These are phyloP conservation scores for Hyaloscypha hepaticicola DNA, from an alignment of 495 filamentous ascomycete species.

Conservation along the genomic window DNA sequence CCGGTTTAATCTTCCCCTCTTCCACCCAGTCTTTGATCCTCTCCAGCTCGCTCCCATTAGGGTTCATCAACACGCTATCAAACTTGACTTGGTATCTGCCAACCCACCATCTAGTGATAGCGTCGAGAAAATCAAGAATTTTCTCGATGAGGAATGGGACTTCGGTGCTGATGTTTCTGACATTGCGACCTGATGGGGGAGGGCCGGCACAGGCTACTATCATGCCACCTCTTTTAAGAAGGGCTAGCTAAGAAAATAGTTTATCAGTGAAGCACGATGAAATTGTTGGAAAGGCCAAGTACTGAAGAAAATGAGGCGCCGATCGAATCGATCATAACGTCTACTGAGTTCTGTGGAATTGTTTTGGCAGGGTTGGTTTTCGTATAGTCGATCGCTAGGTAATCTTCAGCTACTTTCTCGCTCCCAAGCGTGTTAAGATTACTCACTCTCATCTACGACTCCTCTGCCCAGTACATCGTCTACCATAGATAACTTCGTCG, in stretches of 20 bases:
- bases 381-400: constrained; percentile 48
- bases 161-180: constrained; percentile 31
- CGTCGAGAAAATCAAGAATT: constrained; percentile 37
- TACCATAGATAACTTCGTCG: constrained; percentile 47
- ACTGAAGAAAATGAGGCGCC: constrained; percentile 34
- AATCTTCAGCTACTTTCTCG: constrained; percentile 30
- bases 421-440: constrained; percentile 4
- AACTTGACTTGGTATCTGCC: constrained; percentile 38
- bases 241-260: background rate
- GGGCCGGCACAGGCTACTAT: constrained; percentile 12
- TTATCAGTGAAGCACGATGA: constrained; percentile 3
- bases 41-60: constrained; percentile 43
- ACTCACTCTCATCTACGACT: constrained; percentile 24
- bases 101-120: constrained; percentile 30
- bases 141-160: constrained; percentile 36
- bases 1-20: constrained; percentile 41
- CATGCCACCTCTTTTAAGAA: constrained; percentile 7
- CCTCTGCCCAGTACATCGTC: constrained; percentile 38
- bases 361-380: constrained; percentile 39
- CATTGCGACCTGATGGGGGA: constrained; percentile 9
- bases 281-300: background rate
- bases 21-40: constrained; percentile 42
- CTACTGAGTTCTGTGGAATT: constrained; percentile 44
- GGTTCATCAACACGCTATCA: constrained; percentile 42
- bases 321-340: constrained; percentile 53